Percentiles rank a stretch among this genome's conserved stretches.
phyloP scores from a whole-genome alignment of 2,329 filamentous ascomycete genomes.

The Neonectria neomacrospora region DNA sequence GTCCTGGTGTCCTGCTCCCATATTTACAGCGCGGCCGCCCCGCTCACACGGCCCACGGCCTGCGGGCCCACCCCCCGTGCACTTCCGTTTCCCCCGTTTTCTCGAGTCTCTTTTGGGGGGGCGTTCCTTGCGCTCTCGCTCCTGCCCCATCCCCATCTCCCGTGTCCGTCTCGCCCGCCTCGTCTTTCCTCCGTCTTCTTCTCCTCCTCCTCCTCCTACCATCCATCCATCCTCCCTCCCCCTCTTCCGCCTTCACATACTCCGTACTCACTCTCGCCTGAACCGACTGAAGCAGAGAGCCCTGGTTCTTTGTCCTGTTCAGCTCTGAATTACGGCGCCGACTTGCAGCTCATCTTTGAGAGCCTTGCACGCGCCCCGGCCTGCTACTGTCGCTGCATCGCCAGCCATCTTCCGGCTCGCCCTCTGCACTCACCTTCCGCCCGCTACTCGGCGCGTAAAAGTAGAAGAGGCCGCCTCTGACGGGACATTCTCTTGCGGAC shows the following conservation, averaged over 20 bases:
- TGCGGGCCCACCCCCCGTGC: constrained; percentile 28
- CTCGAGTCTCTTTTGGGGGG: constrained; percentile 9
- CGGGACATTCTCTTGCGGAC: neutral
- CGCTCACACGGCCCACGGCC: constrained; percentile 24
- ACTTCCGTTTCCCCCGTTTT: constrained; percentile 27
- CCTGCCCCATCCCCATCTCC: constrained; percentile 11
- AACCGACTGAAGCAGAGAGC: neutral
- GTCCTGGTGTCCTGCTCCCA: constrained; percentile 10
- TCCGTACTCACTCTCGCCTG: constrained; percentile 4
- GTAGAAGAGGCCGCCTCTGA: neutral
- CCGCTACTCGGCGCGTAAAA: neutral
- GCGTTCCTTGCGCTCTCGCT: constrained; percentile 2
- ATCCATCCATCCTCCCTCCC: neutral
- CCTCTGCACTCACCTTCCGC: constrained; percentile 7
- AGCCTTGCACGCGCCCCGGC: constrained; percentile 8
- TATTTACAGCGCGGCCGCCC: constrained; percentile 14
- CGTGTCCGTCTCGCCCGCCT: constrained; percentile 20
- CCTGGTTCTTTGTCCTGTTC: constrained; percentile 1
- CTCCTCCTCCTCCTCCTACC: constrained; percentile 13
- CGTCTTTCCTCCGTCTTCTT: constrained; percentile 21
- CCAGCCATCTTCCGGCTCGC: constrained; percentile 15
- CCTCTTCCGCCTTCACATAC: constrained; percentile 1
- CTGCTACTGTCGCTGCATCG: constrained; percentile 18
- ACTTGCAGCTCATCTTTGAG: neutral
- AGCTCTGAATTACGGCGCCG: constrained; percentile 13